Evolutionary conservation across 768 basidiomycete genomes (phyloP), one percentile per base, ranked within the genome.

Genomic region (Trametes sanguinea): DNA sequence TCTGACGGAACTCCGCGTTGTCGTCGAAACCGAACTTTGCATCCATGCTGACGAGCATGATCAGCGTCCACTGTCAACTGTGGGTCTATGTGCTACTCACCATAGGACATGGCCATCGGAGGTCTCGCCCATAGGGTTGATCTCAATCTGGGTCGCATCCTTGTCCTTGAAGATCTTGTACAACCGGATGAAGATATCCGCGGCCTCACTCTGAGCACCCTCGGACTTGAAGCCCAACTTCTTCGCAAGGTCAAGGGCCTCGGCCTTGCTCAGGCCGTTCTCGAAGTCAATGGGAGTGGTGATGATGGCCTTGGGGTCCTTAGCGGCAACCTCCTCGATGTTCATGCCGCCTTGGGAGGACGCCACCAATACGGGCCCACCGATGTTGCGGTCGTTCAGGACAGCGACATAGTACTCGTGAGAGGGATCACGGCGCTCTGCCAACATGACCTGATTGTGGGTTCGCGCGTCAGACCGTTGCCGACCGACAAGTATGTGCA

Each of bases 1-100:
- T 76, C 73, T 99, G 97, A 63, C 97, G 90, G 85, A 99, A 99
- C 72, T 95, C 94, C 40, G 97, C 97, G 72, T 99, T 98, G 74
- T 99, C 97, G 70, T 99, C 97, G 70, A 99, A 99, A n/a, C 95
- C 94, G 64, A 98, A 94, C 76, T 99, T 99, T 74, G 97, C 97
- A 75, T 99, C 97, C 97, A 99, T 98, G 80, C 95, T 96, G 66
- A 37, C 22, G 22, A 22, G 22, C 22, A 22, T 22, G 22, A 22
- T 22, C 22, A 22, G 22, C 22, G 22, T 22, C 22, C 22, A 22
- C 22, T 22, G 22, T 22, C 22, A 22, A 22, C 35, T 37, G 35
- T 11, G 1, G 35, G 6, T 6, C 11, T 6, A 37, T 37, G 11
- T 37, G 11, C 35, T 37, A 37, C 85, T 66, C 68, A 94, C 94